phyloP scores from a whole-genome alignment of 257 asterid genomes.

The Striga asiatica region DNA sequence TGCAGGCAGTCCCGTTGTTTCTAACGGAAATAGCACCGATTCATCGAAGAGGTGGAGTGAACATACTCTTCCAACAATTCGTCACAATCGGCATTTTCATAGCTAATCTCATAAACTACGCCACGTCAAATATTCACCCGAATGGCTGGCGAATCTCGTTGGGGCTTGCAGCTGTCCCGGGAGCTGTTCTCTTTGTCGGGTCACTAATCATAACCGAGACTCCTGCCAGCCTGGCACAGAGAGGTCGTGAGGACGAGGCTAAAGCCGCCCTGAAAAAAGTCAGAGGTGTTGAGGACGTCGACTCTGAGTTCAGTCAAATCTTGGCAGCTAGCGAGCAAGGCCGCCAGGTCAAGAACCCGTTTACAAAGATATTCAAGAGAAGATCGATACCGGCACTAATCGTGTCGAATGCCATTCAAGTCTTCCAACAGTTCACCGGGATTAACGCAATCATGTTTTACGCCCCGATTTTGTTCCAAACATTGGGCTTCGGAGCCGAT shows the following conservation, averaged over 20 bases:
- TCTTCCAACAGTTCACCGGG: slow-evolving; percentile 75
- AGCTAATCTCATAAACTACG: slow-evolving; percentile 60
- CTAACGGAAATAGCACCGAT: slow-evolving; percentile 72
- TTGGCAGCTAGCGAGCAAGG: slow-evolving; percentile 38
- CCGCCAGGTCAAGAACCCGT: slow-evolving; percentile 27
- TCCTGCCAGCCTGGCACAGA: slow-evolving; percentile 55
- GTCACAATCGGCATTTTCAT: slow-evolving; percentile 64
- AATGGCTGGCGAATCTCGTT: slow-evolving; percentile 62
- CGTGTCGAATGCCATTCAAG: slow-evolving; percentile 23
- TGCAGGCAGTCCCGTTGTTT: slow-evolving; percentile 74
- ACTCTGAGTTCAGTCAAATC: slow-evolving; percentile 40
- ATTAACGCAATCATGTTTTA: slow-evolving; percentile 75
- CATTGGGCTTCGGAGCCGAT: slow-evolving; percentile 43
- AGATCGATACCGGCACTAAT: slow-evolving; percentile 40
- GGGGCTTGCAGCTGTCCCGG: slow-evolving; percentile 55
- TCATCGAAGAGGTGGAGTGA: slow-evolving; percentile 72
- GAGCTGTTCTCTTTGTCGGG: slow-evolving; percentile 30
- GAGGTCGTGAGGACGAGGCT: slow-evolving; percentile 29
- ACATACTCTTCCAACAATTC: slow-evolving; percentile 76
- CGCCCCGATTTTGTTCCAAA: slow-evolving; percentile 59
- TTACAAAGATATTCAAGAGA: slow-evolving; percentile 29
- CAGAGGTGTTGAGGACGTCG: slow-evolving; percentile 51
- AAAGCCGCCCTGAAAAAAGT: slow-evolving; percentile 32
- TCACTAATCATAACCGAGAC: slow-evolving; percentile 55
- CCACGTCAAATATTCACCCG: slow-evolving; percentile 33